A percentile compares a stretch with the other conserved stretches of the same genome.
Evolutionary conservation across 2,329 filamentous ascomycete species (phyloP).

Genomic region (Fusarium sp.): DNA sequence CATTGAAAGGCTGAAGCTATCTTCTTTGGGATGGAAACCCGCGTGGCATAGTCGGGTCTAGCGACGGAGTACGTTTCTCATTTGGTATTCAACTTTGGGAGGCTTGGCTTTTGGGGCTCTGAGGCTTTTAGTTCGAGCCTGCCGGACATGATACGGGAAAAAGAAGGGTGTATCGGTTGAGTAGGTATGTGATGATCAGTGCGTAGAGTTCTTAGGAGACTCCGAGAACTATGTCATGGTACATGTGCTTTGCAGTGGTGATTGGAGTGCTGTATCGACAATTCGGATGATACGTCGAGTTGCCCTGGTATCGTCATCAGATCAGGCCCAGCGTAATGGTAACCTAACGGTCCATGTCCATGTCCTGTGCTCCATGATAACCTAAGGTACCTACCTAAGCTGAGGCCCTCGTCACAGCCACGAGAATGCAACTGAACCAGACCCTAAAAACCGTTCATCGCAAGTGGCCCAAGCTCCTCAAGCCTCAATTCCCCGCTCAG

Average conservation of each 20-base stretch:
- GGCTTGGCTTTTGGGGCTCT: neutral
- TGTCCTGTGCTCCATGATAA: neutral
- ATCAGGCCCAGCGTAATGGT: slow-evolving; percentile 6
- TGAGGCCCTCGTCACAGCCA: slow-evolving; percentile 20
- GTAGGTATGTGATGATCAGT: neutral
- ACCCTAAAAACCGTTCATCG: neutral
- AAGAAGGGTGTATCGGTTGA: neutral
- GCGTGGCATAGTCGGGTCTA: slow-evolving; percentile 25
- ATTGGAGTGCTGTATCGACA: slow-evolving; percentile 9
- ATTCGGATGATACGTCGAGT: neutral
- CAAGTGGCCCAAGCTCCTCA: slow-evolving; percentile 34
- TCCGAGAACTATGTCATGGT: neutral
- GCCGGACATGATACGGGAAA: slow-evolving; percentile 5
- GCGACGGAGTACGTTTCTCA: slow-evolving; percentile 17
- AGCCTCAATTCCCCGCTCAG: slow-evolving; percentile 13
- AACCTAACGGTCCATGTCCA: neutral
- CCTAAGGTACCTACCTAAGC: neutral
- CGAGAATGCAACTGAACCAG: slow-evolving; percentile 12
- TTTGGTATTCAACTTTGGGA: slow-evolving; percentile 10
- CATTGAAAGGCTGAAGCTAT: slow-evolving; percentile 25
- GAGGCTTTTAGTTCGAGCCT: neutral
- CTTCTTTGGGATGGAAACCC: slow-evolving; percentile 19
- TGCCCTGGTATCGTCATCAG: neutral
- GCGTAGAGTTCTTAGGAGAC: neutral
- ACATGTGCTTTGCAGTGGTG: neutral